Conservation (phyloP, 2,329 filamentous ascomycete species). For the Pseudogymnoascus sp. region DNA sequence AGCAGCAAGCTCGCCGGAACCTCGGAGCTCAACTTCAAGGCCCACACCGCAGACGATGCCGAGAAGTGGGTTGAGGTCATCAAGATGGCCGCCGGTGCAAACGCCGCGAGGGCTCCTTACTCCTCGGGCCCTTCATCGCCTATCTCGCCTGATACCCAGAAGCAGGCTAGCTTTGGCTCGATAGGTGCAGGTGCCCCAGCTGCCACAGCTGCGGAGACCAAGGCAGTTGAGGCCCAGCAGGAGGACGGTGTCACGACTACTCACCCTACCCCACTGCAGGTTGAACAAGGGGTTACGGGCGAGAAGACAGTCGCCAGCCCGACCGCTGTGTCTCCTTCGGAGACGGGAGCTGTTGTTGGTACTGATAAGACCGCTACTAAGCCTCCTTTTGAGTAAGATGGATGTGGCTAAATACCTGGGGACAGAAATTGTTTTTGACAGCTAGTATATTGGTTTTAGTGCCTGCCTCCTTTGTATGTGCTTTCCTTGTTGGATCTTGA, state of each 20-base stretch:
- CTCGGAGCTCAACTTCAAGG: constrained; percentile 81
- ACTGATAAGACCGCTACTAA: neutral
- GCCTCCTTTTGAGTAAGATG: neutral
- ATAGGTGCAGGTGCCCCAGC: neutral
- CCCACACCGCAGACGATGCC: constrained; percentile 71
- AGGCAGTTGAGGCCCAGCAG: neutral
- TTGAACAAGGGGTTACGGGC: constrained; percentile 18
- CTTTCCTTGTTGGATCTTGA: neutral
- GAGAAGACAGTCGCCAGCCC: constrained; percentile 23
- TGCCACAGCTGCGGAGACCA: neutral
- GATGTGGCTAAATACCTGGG: neutral
- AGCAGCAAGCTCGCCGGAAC: constrained; percentile 72
- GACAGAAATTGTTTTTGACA: neutral
- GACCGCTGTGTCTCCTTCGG: constrained; percentile 13
- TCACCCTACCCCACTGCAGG: constrained; percentile 19
- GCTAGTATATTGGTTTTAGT: neutral
- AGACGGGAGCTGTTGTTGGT: neutral
- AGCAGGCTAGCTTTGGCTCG: neutral
- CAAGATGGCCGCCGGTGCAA: constrained; percentile 19
- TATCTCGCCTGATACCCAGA: constrained; percentile 8
- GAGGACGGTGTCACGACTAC: neutral
- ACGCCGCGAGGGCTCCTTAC: neutral
- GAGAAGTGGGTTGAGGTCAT: constrained; percentile 80
- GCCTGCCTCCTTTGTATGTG: neutral
- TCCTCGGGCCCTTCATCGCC: neutral